Base-by-base conservation (phyloP, 2,329 filamentous ascomycete species). In the Exserohilum rostratum region DNA sequence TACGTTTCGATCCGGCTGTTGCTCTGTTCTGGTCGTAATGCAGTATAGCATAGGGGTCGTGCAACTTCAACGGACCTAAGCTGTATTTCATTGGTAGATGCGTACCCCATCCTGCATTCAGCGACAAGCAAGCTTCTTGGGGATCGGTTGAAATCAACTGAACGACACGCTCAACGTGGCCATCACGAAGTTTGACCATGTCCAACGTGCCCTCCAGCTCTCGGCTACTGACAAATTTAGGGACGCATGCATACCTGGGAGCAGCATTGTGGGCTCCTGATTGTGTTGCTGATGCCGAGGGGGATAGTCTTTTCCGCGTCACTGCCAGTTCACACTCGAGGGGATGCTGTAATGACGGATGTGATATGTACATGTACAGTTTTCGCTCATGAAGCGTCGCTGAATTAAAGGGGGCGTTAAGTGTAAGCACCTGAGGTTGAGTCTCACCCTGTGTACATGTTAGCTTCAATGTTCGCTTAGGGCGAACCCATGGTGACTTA, bases 271-370 rank as follows among this genome's bases (percentile, higher is more conserved):
- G 58, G 5, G 62, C 55, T 15, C 55, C 64, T 10, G 66, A 62
- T 20, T 70, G 69, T 9, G 65, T 63, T 25, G 67, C 65, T 9
- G 70, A 71, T 35, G 65, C 65, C 12, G 67, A 59, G 1, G 67
- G 64, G 6, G 72, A 67, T 13, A 76, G 55, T 13, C 72, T 62
- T 58, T 71, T 74, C n/a, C 72, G 66, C 3, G 69, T 68, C 18
- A 77, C 67, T 9, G 68, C 65, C 17, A 76, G 62, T 42, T 77
- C 74, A 39, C 71, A 70, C 38, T 77, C 72, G 1, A 77, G 52
- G 2, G 73, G 73, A 31, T 68, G 57, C 37, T 62, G 57, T 20
- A 72, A 57, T 18, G 73, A 68, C 10, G 66, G 54, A 50, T 76
- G 70, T 20, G 70, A 63, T 43, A 77, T 72, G 55, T 77, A 75